Evolutionary conservation across 305 asterid species (phyloP).

Genomic region (Euphrasia arctica): DNA sequence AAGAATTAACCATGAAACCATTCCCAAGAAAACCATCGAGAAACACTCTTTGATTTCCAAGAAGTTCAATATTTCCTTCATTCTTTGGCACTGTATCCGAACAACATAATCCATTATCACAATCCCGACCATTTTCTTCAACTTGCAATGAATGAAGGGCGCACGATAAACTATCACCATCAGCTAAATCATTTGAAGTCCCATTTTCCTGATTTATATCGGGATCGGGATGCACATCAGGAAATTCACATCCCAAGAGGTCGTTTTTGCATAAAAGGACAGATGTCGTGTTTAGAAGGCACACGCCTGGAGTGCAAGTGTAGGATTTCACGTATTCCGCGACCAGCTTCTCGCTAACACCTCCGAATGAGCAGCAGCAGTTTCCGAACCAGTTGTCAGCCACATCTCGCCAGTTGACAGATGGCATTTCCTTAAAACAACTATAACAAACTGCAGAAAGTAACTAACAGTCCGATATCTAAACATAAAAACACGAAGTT

Average conservation of each 20-base stretch:
- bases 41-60: constrained; percentile 67
- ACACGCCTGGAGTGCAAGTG: constrained; percentile 60
- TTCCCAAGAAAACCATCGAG: constrained; percentile 79
- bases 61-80: constrained; percentile 42
- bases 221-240: constrained; percentile 33
- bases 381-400: constrained; percentile 99
- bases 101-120: constrained; percentile 39
- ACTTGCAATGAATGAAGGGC: constrained; percentile 32
- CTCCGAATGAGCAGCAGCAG: constrained; percentile 97
- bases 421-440: constrained; percentile 82
- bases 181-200: constrained; percentile 26
- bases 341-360: constrained; percentile 78
- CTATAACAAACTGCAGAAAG: constrained; percentile 30
- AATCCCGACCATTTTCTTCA: constrained; percentile 31
- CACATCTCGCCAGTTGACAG: constrained; percentile 85
- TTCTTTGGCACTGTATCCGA: constrained; percentile 30
- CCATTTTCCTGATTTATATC: constrained; percentile 28
- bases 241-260: constrained; percentile 53
- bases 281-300: constrained; percentile 66
- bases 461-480: neutral
- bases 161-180: constrained; percentile 36
- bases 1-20: constrained; percentile 75
- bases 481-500: neutral
- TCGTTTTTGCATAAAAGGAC: constrained; percentile 62
- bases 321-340: constrained; percentile 60